Evolutionary conservation across 1,284 basidiomycete genomes (phyloP).

Genomic region (Ustilago nuda): DNA sequence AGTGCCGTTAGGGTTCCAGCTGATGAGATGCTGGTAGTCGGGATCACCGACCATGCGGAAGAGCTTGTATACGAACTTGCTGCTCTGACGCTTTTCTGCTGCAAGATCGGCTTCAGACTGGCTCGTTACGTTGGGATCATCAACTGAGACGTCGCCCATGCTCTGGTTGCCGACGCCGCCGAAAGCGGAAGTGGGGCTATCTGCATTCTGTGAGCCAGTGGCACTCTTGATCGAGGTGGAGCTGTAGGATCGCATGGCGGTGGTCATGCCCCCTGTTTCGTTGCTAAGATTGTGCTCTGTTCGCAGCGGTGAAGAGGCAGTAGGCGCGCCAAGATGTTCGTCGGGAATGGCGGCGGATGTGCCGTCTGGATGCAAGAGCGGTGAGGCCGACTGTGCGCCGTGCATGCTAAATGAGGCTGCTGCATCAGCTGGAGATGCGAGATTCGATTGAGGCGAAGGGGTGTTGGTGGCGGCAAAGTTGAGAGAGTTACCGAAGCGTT

Average conservation of each 20-base stretch:
- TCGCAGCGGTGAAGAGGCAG: slow-evolving; percentile 32
- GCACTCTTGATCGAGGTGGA: slow-evolving; percentile 43
- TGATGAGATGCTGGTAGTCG: slow-evolving; percentile 61
- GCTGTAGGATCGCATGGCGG: slow-evolving; percentile 45
- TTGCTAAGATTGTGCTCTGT: slow-evolving; percentile 33
- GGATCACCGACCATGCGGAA: slow-evolving; percentile 62
- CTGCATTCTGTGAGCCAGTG: slow-evolving; percentile 38
- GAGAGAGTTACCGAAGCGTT: slow-evolving; percentile 18
- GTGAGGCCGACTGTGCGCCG: slow-evolving; percentile 12
- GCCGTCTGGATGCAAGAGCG: slow-evolving; percentile 31
- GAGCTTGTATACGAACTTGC: slow-evolving; percentile 63
- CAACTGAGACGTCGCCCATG: slow-evolving; percentile 38
- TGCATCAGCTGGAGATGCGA: slow-evolving; percentile 38
- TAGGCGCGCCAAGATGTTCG: slow-evolving; percentile 21
- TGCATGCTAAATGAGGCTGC: slow-evolving; percentile 9
- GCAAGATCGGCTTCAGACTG: slow-evolving; percentile 50
- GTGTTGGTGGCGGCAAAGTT: slow-evolving; percentile 16
- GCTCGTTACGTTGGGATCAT: slow-evolving; percentile 37
- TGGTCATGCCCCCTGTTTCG: slow-evolving; percentile 14
- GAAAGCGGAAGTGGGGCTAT: slow-evolving; percentile 38
- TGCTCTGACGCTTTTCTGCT: slow-evolving; percentile 54
- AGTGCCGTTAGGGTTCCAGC: slow-evolving; percentile 59
- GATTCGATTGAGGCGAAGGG: slow-evolving; percentile 31
- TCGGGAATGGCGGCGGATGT: slow-evolving; percentile 11
- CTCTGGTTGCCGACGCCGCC: slow-evolving; percentile 29